A percentile compares a stretch with the other conserved stretches of the same genome.
phyloP scores from a whole-genome alignment of 768 basidiomycete genomes.

The Leccinum disarticulatum region DNA sequence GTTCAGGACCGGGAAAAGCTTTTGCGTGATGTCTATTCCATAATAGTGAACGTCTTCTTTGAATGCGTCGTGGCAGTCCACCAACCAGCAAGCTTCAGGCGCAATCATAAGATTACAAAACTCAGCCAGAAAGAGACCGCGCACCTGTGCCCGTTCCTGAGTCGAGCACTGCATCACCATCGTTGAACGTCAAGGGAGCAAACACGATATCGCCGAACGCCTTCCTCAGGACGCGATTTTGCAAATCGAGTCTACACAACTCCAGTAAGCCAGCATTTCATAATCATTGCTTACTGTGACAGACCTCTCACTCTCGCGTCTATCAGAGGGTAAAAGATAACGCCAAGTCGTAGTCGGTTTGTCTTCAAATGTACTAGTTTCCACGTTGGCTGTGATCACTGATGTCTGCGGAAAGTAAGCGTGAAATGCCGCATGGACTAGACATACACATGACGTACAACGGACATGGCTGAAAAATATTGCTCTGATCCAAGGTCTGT shows the following conservation, averaged over 20 bases:
- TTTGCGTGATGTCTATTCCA: background rate
- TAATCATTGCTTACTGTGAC: background rate
- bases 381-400: background rate
- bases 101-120: background rate
- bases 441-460: background rate
- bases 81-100: background rate
- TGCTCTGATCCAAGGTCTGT: background rate
- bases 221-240: background rate
- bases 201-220: background rate
- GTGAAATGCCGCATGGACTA: background rate
- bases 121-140: background rate
- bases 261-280: background rate
- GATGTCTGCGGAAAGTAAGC: background rate
- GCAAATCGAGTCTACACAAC: background rate
- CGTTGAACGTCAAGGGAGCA: background rate
- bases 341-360: background rate
- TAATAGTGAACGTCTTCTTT: background rate
- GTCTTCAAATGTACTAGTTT: background rate
- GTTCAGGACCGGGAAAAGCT: background rate
- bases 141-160: background rate
- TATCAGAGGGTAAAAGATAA: background rate
- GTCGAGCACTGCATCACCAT: background rate
- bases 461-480: background rate
- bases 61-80: background rate
- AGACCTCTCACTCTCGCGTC: background rate